A percentile compares a stretch with the other conserved stretches of the same genome.
These are phyloP conservation scores for Centella asiatica DNA, from an alignment of 129 eudicot genomes.

Conservation along the genomic window DNA sequence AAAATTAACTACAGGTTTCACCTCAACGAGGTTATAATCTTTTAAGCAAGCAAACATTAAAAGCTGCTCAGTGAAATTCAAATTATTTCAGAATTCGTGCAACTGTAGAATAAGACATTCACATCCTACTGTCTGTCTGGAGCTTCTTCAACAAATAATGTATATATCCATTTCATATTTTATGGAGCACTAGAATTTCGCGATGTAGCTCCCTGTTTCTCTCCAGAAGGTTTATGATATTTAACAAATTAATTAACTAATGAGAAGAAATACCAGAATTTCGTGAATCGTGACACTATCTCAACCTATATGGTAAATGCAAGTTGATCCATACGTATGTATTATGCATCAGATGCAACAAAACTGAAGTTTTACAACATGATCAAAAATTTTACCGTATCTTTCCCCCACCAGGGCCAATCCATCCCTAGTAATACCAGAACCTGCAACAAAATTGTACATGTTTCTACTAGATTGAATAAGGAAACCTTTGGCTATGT, in stretches of 20 bases:
- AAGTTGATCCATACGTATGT: slow-evolving; percentile 7
- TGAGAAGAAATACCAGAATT: too few relatives aligned
- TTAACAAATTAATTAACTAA: background rate
- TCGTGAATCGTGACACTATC: too few relatives aligned
- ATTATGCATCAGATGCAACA: slow-evolving; percentile 7
- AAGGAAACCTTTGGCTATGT: background rate
- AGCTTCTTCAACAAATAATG: background rate
- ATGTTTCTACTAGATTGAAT: background rate
- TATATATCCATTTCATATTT: background rate
- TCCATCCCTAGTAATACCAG: slow-evolving; percentile 85
- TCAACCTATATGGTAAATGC: background rate
- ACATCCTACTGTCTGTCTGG: background rate
- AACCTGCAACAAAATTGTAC: slow-evolving; percentile 47
- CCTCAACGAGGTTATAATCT: too few relatives aligned
- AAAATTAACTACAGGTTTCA: too few relatives aligned
- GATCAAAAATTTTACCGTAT: slow-evolving; percentile 45
- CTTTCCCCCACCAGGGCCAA: slow-evolving; percentile 76
- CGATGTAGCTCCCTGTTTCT: background rate
- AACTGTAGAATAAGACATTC: background rate
- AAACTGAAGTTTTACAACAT: background rate
- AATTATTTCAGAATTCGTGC: too few relatives aligned
- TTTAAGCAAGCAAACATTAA: too few relatives aligned
- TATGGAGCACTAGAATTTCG: background rate
- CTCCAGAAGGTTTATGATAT: background rate
- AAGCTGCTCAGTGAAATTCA: too few relatives aligned